phyloP scores from a whole-genome alignment of 2,329 filamentous ascomycete genomes.

The Claviceps humidiphila region DNA sequence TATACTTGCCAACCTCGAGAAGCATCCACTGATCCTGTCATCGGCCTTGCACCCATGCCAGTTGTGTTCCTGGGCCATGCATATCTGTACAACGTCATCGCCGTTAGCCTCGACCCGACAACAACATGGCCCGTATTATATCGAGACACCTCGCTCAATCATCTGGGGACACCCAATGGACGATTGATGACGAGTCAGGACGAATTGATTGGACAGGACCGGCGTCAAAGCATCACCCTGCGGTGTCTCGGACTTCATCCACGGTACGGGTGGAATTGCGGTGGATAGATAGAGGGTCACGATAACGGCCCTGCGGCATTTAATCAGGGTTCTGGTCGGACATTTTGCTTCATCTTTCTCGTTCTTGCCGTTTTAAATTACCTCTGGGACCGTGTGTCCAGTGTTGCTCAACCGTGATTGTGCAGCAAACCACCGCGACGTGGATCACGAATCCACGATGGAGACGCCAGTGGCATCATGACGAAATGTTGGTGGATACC shows the following conservation, averaged over 20 bases:
- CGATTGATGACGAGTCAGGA: conserved; percentile 1
- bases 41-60: background rate
- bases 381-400: conserved; percentile 15
- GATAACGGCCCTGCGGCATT: conserved; percentile 19
- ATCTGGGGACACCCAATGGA: background rate
- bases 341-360: background rate
- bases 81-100: background rate
- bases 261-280: conserved; percentile 10
- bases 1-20: background rate
- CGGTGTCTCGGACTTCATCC: conserved; percentile 3
- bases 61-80: background rate
- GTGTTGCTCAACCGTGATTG: conserved; percentile 3
- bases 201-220: background rate
- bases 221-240: conserved; percentile 2
- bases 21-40: background rate
- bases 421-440: conserved; percentile 2
- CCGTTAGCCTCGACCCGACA: background rate
- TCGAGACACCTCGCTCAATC: background rate
- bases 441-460: conserved; percentile 1
- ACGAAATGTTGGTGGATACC: conserved; percentile 7
- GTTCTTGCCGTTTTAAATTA: conserved; percentile 4
- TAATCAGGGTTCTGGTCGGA: conserved; percentile 13
- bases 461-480: conserved; percentile 3
- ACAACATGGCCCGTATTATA: background rate
- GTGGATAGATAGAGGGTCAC: conserved; percentile 11